These are phyloP conservation scores for Monosporozyma servazzii DNA, from an alignment of 805 yeast species.

Conservation along the genomic window DNA sequence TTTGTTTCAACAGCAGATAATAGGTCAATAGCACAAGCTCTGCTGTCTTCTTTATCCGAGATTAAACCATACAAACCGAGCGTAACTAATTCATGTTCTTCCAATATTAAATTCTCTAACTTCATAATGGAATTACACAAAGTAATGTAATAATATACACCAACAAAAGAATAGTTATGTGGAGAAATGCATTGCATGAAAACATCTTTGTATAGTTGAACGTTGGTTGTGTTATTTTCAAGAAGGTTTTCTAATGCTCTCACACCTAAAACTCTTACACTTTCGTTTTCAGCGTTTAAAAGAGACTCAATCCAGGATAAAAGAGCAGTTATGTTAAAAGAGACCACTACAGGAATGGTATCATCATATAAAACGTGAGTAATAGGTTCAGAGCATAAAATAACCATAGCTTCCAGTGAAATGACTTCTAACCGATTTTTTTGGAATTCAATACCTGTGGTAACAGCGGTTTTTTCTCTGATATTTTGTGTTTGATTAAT, in stretches of 20 bases:
- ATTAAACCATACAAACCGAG: slow-evolving; percentile 74
- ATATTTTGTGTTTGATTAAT: slow-evolving; percentile 33
- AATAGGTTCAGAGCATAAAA: slow-evolving; percentile 67
- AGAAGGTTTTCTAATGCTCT: slow-evolving; percentile 64
- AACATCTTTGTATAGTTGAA: slow-evolving; percentile 46
- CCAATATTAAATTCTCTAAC: slow-evolving; percentile 39
- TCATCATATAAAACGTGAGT: slow-evolving; percentile 33
- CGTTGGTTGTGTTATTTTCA: slow-evolving; percentile 45
- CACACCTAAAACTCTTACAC: slow-evolving; percentile 53
- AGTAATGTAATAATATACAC: slow-evolving; percentile 62
- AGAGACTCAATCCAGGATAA: slow-evolving; percentile 77
- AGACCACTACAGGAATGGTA: slow-evolving; percentile 37
- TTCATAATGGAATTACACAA: slow-evolving; percentile 56
- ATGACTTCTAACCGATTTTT: slow-evolving; percentile 58
- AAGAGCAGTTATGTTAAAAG: slow-evolving; percentile 62
- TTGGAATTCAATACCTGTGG: slow-evolving; percentile 69
- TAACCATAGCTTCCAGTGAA: slow-evolving; percentile 77
- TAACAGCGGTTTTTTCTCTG: slow-evolving; percentile 46
- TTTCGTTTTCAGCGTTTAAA: slow-evolving; percentile 48
- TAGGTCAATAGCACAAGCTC: slow-evolving; percentile 66
- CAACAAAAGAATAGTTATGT: slow-evolving; percentile 39
- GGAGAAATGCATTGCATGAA: slow-evolving; percentile 63
- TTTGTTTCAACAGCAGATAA: slow-evolving; percentile 56
- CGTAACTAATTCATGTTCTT: slow-evolving; percentile 61
- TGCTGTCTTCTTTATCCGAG: slow-evolving; percentile 54